A percentile compares a stretch with the other conserved stretches of the same genome.
Conservation (phyloP, 2,329 filamentous ascomycete genomes). For the Paraphaeosphaeria sporulosa region DNA sequence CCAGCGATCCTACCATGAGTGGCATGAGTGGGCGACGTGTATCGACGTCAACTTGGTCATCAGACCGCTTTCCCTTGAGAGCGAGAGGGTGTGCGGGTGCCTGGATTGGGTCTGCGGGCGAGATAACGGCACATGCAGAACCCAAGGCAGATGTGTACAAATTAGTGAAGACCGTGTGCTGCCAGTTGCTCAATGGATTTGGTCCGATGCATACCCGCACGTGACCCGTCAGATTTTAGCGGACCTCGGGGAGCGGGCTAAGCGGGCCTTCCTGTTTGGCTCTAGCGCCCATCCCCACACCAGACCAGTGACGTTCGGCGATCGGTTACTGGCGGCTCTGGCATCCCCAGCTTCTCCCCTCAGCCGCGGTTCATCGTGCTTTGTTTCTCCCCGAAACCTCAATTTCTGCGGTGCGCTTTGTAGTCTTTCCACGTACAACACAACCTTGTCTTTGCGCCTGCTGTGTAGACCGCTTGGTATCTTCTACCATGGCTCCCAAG, state of each 20-base stretch:
- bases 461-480: not conserved
- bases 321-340: conserved; percentile 37
- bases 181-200: not conserved
- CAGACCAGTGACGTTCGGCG: conserved; percentile 20
- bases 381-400: conserved; percentile 7
- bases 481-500: conserved; percentile 39
- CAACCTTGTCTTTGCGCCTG: not conserved
- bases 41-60: too few species aligned
- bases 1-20: too few species aligned
- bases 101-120: too few species aligned
- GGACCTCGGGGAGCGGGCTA: conserved; percentile 15
- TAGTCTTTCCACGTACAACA: not conserved
- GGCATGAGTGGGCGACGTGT: too few species aligned
- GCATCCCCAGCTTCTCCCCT: conserved; percentile 25
- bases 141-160: too few species aligned
- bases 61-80: too few species aligned
- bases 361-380: conserved; percentile 23
- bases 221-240: not conserved
- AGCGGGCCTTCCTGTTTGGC: conserved; percentile 24
- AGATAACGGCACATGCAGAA: too few species aligned
- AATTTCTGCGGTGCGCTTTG: not conserved
- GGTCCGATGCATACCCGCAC: not conserved
- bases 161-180: too few species aligned
- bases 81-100: too few species aligned
- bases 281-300: conserved; percentile 21